Evolutionary conservation across 2,329 filamentous ascomycete species (phyloP), one percentile per base, ranked within the genome.

Genomic region (Scytalidium sp.): DNA sequence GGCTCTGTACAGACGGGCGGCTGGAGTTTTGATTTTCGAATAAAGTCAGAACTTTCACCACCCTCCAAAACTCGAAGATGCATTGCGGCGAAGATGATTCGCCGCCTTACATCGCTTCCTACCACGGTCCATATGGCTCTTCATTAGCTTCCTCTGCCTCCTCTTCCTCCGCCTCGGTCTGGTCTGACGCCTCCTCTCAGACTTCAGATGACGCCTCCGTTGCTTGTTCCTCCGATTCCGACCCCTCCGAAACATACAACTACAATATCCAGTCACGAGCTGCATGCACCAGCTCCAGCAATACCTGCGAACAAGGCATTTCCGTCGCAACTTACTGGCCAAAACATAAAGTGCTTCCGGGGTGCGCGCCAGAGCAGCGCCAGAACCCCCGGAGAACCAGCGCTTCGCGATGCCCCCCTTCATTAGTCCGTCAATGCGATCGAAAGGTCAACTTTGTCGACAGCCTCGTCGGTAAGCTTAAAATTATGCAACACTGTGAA

Each of bases 361-460:
- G 73, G 44, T 69, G 78, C 50, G 71, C 85, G 41, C 77, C 84
- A 29, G 67, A 75, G 25, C 74, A 84, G 63, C 82, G 85, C 55
- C 83, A 84, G 62, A 83, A 87, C 57, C 81, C 82, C 9, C 75
- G 81, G 52, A 76, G 79, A 55, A 81, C 78, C 45, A 76, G 73
- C 50, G 74, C 72, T 55, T 70, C 81, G 58, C 80, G 80, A 60
- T 78, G 80, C 61, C 87, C 88, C 61, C 90, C 93, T 45, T 73
- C 86, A 51, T 80, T 97, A 57, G 79, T 92, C 56, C 87, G 92
- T 63, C 92, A 97, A 75, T 83, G 84, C 64, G 91, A 97, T 73
- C 88, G 92, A 67, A 96, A 96, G 78, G 82, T 90, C 67, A 92
- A 88, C 71, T 97, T 97, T 67, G 93, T 97, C 72, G 92, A 97